Percentiles rank a stretch among this genome's conserved stretches.
Conservation (phyloP, 2,329 filamentous ascomycete genomes). For the Trichoderma gracile region DNA sequence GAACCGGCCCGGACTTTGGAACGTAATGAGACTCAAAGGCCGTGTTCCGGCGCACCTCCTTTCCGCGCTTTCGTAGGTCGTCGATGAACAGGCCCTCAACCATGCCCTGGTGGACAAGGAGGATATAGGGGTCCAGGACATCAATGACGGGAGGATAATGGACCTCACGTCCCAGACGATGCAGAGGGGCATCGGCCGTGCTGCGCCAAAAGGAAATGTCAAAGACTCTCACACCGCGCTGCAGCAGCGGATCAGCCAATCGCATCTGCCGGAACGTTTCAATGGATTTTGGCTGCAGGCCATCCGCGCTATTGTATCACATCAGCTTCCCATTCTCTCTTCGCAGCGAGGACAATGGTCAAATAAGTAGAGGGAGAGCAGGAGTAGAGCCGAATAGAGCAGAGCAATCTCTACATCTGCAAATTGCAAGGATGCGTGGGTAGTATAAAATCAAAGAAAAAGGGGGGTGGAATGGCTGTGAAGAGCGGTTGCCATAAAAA, state of each 20-base stretch:
- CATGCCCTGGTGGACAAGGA: constrained; percentile 71
- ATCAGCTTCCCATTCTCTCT: constrained; percentile 26
- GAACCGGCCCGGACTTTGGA: constrained; percentile 46
- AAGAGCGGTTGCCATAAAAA: not conserved
- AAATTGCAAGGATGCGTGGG: not conserved
- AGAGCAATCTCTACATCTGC: not conserved
- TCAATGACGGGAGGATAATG: constrained; percentile 67
- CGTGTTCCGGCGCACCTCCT: constrained; percentile 63
- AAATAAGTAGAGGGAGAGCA: not conserved
- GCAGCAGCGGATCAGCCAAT: constrained; percentile 67
- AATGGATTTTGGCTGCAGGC: constrained; percentile 75
- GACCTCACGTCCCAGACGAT: constrained; percentile 63
- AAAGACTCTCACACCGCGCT: constrained; percentile 68
- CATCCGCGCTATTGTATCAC: constrained; percentile 57
- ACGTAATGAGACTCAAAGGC: constrained; percentile 60
- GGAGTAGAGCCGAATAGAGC: not conserved
- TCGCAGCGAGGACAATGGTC: not conserved
- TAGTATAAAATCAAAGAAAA: too few relatives aligned
- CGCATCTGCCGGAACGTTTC: constrained; percentile 74
- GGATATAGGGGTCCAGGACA: constrained; percentile 58
- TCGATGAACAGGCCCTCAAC: constrained; percentile 70
- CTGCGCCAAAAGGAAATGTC: constrained; percentile 74
- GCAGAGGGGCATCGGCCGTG: constrained; percentile 52
- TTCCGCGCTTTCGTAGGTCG: constrained; percentile 65
- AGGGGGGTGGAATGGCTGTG: not conserved